Evolutionary conservation across 352 stramenopile genomes (phyloP).

Genomic region (Pythium diclinum): DNA sequence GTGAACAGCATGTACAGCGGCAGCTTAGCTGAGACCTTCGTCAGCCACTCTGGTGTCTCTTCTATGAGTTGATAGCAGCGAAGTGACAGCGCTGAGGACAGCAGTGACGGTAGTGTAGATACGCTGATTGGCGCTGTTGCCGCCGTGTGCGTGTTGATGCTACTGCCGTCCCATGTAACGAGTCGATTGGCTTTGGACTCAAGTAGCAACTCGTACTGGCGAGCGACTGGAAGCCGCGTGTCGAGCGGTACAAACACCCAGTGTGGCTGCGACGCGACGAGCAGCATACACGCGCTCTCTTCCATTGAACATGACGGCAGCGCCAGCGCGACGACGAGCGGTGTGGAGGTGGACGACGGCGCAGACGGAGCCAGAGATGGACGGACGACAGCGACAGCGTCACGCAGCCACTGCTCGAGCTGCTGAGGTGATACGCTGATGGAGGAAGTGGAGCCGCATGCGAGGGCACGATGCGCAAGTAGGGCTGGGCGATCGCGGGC

Average conservation of each 20-base stretch:
- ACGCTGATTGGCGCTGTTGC: not conserved
- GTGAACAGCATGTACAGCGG: constrained; percentile 63
- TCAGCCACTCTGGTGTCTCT: not conserved
- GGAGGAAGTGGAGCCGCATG: not conserved
- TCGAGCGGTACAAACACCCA: constrained; percentile 56
- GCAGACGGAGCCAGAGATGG: not conserved
- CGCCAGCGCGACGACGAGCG: constrained; percentile 38
- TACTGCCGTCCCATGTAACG: constrained; percentile 27
- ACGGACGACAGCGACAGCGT: not conserved
- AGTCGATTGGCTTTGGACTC: constrained; percentile 27
- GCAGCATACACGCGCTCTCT: constrained; percentile 43
- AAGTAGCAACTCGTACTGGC: constrained; percentile 32
- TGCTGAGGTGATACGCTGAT: not conserved
- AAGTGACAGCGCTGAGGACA: not conserved
- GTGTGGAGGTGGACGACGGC: not conserved
- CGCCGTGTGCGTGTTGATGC: not conserved
- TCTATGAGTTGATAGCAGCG: not conserved
- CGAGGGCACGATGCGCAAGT: no score
- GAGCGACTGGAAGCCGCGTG: constrained; percentile 25
- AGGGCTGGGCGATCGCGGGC: no score
- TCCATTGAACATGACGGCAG: constrained; percentile 42
- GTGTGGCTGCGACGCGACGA: constrained; percentile 26
- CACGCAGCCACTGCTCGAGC: not conserved
- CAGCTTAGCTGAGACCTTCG: not conserved
- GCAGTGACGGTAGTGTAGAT: not conserved